Base-by-base conservation (phyloP, 768 basidiomycete species). In the Leccinellum albellum region DNA sequence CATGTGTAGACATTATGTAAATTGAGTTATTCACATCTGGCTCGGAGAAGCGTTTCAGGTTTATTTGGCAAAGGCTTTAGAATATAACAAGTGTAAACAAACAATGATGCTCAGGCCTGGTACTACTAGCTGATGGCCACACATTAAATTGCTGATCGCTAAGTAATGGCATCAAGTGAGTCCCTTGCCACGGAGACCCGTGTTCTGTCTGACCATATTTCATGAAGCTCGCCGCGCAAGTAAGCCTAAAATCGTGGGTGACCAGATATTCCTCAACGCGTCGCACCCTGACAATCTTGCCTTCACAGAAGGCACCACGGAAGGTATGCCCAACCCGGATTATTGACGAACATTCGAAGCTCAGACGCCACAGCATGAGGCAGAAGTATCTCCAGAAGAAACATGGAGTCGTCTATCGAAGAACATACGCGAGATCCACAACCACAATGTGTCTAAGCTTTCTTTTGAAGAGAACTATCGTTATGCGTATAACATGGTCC, bases 381-480 rank as follows among this genome's bases (percentile, higher is more conserved):
- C 84, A 21, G 85, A 85, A 56, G 80, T 89, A 48, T 85, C 89
- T n/a, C 79, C 86, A 26, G 87, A 92, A 44, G 86, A 90, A 62
- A 94, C 88, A 44, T 97, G 94, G 92, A 69, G 79, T 6, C 84
- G 84, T 61, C 78, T 99, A 13, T 79, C 91, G 12, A 77, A 79
- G 59, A 97, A 98, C 61, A 95, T 99, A 63, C 81, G 85, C 56
- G 93, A 96, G 78, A 98, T 99, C 51, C 93, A 96, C 70, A 88
- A 91, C 64, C 92, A 96, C 73, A 93, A 96, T 71, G 92, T 94
- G 4, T 83, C 85, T 50, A 87, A 86, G 64, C 82, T 99, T 32
- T 90, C 88, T 21, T 95, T 89, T 63, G 92, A 98, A 70, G 94
- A 95, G 74, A 91, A 93, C 62, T 93, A 97, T 70, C 83, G 96